Evolutionary conservation across 164 flowering plant species (phyloP).

Genomic region (Stephania yunnanensis): DNA sequence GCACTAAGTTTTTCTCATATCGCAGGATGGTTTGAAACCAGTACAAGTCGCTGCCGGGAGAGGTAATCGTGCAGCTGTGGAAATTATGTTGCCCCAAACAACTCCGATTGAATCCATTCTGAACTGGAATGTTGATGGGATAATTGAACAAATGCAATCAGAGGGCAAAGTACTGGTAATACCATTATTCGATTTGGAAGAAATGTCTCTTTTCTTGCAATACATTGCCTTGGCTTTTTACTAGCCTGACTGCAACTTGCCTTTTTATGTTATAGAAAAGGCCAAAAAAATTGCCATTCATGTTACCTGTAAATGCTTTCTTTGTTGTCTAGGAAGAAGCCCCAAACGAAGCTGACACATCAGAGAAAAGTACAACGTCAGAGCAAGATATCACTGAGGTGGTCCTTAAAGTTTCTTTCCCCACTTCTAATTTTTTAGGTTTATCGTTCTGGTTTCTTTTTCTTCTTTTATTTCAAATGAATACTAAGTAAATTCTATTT

Average conservation of each 20-base stretch:
- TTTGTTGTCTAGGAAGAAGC: neutral
- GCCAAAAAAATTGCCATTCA: no score
- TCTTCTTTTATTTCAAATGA: no score
- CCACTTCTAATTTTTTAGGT: neutral
- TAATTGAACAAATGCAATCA: conserved; percentile 60
- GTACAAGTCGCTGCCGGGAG: conserved; percentile 82
- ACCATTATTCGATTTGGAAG: neutral
- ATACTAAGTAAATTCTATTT: no score
- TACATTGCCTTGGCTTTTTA: no score
- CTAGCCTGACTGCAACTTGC: no score
- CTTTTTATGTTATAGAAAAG: no score
- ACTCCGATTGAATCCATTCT: conserved; percentile 36
- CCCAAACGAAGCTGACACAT: neutral
- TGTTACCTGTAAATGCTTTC: neutral
- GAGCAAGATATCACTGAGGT: neutral
- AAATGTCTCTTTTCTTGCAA: neutral
- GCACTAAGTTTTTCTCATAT: neutral
- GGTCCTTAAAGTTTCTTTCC: neutral
- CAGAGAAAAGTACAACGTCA: neutral
- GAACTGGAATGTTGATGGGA: conserved; percentile 81
- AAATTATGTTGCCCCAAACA: conserved; percentile 70
- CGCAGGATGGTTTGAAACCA: conserved; percentile 82
- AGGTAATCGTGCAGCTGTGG: conserved; percentile 62
- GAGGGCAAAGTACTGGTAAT: conserved; percentile 51
- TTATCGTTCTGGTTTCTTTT: no score